Evolutionary conservation across 805 yeast species (phyloP).

Genomic region (Candida dajiaensis): DNA sequence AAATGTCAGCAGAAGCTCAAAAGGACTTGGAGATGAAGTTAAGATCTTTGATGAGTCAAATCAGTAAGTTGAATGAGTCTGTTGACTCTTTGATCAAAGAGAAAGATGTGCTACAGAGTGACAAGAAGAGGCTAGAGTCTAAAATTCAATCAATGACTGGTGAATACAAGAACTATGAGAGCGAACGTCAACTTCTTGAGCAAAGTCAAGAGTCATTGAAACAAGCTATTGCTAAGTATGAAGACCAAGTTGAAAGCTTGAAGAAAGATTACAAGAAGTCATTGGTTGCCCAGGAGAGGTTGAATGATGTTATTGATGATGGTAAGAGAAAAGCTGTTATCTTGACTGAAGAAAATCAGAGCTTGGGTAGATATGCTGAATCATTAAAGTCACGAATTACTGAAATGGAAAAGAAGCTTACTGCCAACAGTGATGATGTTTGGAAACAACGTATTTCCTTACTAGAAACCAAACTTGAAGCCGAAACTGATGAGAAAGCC

Average conservation of each 20-base stretch:
- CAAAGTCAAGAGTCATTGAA: constrained; percentile 15
- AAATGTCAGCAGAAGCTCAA: constrained; percentile 33
- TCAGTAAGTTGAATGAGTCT: constrained; percentile 49
- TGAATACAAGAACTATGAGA: constrained; percentile 33
- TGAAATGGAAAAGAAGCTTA: constrained; percentile 41
- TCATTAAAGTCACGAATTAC: constrained; percentile 42
- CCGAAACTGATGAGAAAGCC: constrained; percentile 40
- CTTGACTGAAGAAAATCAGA: constrained; percentile 60
- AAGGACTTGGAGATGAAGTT: constrained; percentile 41
- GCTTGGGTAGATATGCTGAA: constrained; percentile 48
- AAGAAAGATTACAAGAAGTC: constrained; percentile 25
- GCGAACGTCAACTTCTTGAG: constrained; percentile 23
- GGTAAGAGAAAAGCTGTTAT: constrained; percentile 51
- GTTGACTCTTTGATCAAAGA: constrained; percentile 58
- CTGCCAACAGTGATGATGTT: constrained; percentile 44
- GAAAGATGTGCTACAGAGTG: constrained; percentile 51
- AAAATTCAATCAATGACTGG: constrained; percentile 36
- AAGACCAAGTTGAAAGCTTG: constrained; percentile 25
- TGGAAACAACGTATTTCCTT: constrained; percentile 54
- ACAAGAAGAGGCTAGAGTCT: constrained; percentile 41
- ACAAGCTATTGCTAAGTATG: constrained; percentile 21
- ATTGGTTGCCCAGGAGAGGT: constrained; percentile 19
- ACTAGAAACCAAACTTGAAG: constrained; percentile 45
- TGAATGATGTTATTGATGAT: constrained; percentile 25
- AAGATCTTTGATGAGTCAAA: constrained; percentile 44